Base-by-base conservation (phyloP, 78 protist species). In the Mantamonas sphyraenae region DNA sequence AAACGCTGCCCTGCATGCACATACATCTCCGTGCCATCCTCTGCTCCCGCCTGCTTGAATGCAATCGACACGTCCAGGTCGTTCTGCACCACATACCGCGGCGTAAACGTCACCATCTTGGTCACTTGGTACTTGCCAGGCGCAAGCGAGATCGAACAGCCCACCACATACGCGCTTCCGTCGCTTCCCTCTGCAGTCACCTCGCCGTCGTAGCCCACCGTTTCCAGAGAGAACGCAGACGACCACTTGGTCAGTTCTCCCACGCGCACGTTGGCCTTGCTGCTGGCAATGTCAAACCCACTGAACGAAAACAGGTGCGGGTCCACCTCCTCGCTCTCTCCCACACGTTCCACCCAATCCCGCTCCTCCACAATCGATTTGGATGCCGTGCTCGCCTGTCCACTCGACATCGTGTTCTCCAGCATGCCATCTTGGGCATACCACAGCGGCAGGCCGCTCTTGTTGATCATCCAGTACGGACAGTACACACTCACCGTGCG, bases 401-500 rank as follows among this genome's bases (percentile, higher is more conserved):
- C n/a, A n/a, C n/a, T n/a, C n/a, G n/a, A n/a, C n/a, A n/a, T n/a
- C n/a, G n/a, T n/a, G n/a, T n/a, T n/a, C n/a, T n/a, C n/a, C n/a
- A n/a, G n/a, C n/a, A n/a, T n/a, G n/a, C n/a, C n/a, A n/a, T n/a
- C n/a, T n/a, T 56, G 61, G 38, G 30, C 30, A 14, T 59, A 59
- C 65, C 10, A 2, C 47, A 59, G 17, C 3, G 65, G 65, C 39
- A 59, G 65, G 19, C 65, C 65, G 17, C 31, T 34, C 28, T 20
- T 5, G 65, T 59, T 59, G 65, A 59, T 28, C 24, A 59, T 19
- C 65, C 65, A 59, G 65, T 59, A 59, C 30, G 65, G 65, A 39
- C 47, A 39, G 12, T 59, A 37, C 20, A 59, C n/a, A 19, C 33
- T 4, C 65, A 59, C 65, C 1, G 31, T n/a, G 47, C 65, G 39